Conservation (phyloP, 2,329 filamentous ascomycete species). For the Colletotrichum orbiculare region DNA sequence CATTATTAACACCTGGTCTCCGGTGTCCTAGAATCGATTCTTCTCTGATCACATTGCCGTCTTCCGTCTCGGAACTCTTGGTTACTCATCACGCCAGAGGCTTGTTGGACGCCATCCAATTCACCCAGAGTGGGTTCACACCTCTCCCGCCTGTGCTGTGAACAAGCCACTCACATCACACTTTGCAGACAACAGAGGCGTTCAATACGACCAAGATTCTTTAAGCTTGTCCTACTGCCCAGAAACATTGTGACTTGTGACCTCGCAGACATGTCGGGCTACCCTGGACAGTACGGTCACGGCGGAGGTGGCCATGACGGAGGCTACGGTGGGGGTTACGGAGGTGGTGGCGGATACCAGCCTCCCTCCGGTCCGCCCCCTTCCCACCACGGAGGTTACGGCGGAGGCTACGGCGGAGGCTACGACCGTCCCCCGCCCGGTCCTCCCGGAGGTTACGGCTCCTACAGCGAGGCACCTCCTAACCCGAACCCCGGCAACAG, state of each 20-base stretch:
- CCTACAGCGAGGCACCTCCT: conserved; percentile 41
- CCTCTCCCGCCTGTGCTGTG: conserved; percentile 23
- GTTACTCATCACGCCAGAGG: not conserved
- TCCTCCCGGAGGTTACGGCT: conserved; percentile 41
- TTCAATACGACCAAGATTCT: conserved; percentile 13
- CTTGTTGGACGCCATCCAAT: not conserved
- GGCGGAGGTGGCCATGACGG: conserved; percentile 47
- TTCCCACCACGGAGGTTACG: conserved; percentile 30
- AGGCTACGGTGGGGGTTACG: conserved; percentile 42
- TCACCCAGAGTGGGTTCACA: conserved; percentile 25
- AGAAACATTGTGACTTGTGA: not conserved
- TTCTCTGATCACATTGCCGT: conserved; percentile 1
- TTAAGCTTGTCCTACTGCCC: not conserved
- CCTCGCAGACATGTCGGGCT: conserved; percentile 43
- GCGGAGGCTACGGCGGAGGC: conserved; percentile 37
- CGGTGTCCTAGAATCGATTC: conserved; percentile 8
- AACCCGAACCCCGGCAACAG: conserved; percentile 38
- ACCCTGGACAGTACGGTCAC: conserved; percentile 54
- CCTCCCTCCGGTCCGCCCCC: conserved; percentile 42
- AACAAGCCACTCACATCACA: conserved; percentile 29
- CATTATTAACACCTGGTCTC: conserved; percentile 24
- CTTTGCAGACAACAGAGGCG: conserved; percentile 2
- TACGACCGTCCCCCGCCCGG: conserved; percentile 36
- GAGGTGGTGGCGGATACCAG: conserved; percentile 45
- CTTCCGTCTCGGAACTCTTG: conserved; percentile 1